These are phyloP conservation scores for Colletotrichum musicola DNA, from an alignment of 2,329 filamentous ascomycete species.

Conservation along the genomic window DNA sequence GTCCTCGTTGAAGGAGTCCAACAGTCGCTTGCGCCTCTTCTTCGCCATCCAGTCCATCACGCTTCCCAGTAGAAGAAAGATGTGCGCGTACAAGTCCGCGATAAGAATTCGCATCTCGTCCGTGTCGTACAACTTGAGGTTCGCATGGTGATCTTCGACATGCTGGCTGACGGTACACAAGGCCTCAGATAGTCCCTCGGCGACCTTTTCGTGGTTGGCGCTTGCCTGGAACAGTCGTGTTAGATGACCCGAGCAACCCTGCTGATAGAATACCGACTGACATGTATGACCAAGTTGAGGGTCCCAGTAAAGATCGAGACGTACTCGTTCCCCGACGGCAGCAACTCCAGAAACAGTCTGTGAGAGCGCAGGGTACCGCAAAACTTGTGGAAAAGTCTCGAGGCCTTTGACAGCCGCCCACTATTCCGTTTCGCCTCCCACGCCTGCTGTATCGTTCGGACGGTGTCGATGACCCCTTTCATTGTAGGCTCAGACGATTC, in stretches of 20 bases:
- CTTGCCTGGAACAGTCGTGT: constrained; percentile 38
- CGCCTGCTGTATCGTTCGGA: constrained; percentile 1
- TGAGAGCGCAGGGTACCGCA: constrained; percentile 44
- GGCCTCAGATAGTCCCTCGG: constrained; percentile 39
- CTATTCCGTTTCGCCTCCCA: constrained; percentile 21
- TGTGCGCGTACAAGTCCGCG: constrained; percentile 43
- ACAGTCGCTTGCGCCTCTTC: constrained; percentile 31
- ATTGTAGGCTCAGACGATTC: constrained; percentile 26
- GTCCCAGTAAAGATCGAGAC: constrained; percentile 46
- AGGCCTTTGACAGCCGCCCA: constrained; percentile 30
- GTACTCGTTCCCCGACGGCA: constrained; percentile 47
- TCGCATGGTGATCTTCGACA: constrained; percentile 30
- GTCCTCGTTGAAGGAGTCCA: constrained; percentile 42
- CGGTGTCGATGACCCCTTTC: constrained; percentile 32
- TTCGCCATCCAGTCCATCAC: constrained; percentile 43
- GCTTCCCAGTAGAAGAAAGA: constrained; percentile 42
- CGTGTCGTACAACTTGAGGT: constrained; percentile 36
- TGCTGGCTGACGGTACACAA: constrained; percentile 41
- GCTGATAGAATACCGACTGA: neutral
- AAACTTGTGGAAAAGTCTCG: constrained; percentile 43
- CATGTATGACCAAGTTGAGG: constrained; percentile 44
- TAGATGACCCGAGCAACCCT: neutral
- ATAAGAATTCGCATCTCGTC: constrained; percentile 33
- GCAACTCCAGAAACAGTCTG: constrained; percentile 42
- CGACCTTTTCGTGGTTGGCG: constrained; percentile 43